These are phyloP conservation scores for Aureobasidium sp. DNA, from an alignment of 2,329 filamentous ascomycete genomes.

Conservation along the genomic window DNA sequence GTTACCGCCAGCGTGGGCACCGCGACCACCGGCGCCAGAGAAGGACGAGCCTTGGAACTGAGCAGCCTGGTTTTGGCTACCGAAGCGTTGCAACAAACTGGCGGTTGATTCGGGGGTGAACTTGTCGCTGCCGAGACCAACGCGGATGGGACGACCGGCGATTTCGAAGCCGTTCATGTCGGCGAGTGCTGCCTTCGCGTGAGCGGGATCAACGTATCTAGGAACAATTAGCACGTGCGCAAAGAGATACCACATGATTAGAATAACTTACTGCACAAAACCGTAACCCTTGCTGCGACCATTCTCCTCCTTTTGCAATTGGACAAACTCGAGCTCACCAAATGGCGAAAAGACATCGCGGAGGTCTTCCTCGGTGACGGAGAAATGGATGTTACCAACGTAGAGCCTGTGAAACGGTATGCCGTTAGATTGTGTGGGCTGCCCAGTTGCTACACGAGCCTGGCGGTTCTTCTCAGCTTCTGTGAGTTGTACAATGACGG, in stretches of 20 bases:
- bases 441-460: constrained; percentile 68
- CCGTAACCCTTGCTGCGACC: constrained; percentile 90
- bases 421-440: constrained; percentile 63
- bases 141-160: constrained; percentile 91
- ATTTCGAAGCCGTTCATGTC: constrained; percentile 99
- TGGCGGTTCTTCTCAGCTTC: constrained; percentile 99
- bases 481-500: constrained; percentile 95
- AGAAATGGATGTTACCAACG: constrained; percentile 99
- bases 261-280: constrained; percentile 80
- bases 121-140: constrained; percentile 99
- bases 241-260: neutral
- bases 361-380: constrained; percentile 91
- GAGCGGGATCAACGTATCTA: constrained; percentile 56
- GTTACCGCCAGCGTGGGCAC: constrained; percentile 65
- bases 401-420: constrained; percentile 97
- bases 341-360: constrained; percentile 97
- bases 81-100: constrained; percentile 85
- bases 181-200: constrained; percentile 89
- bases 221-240: constrained; percentile 13
- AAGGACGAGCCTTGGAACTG: constrained; percentile 84
- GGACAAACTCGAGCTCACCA: constrained; percentile 93
- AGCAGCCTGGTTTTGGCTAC: constrained; percentile 55
- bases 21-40: constrained; percentile 80
- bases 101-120: constrained; percentile 96
- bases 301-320: constrained; percentile 91